Conservation (phyloP, 805 yeast species). For the Sugiyamaella valdiviana region DNA sequence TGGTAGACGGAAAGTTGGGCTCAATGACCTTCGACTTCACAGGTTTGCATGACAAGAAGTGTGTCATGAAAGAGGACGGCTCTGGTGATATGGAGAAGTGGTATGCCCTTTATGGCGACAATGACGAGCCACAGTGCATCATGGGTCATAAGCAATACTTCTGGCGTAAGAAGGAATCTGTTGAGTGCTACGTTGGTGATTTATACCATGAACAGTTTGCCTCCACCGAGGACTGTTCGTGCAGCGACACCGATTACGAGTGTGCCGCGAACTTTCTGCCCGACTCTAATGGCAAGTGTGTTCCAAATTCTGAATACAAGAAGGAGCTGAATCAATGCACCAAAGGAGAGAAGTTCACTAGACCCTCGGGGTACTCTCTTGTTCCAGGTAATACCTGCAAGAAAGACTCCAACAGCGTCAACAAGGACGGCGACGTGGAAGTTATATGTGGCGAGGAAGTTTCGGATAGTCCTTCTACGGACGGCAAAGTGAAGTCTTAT, state of each 20-base stretch:
- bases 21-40: conserved; percentile 55
- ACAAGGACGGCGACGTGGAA: conserved; percentile 33
- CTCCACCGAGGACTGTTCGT: conserved; percentile 52
- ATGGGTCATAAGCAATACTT: conserved; percentile 63
- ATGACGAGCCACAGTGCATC: conserved; percentile 43
- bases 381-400: conserved; percentile 44
- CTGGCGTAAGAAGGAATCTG: conserved; percentile 54
- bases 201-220: conserved; percentile 35
- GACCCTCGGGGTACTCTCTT: conserved; percentile 36
- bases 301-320: conserved; percentile 32
- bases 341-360: conserved; percentile 20
- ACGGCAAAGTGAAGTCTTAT: conserved; percentile 35
- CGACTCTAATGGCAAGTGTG: conserved; percentile 41
- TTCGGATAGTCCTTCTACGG: conserved; percentile 31
- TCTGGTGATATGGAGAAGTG: conserved; percentile 59
- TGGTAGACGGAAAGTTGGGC: conserved; percentile 29
- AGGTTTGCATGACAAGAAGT: conserved; percentile 26
- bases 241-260: conserved; percentile 63
- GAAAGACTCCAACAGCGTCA: conserved; percentile 29
- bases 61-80: conserved; percentile 33
- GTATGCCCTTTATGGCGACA: conserved; percentile 40
- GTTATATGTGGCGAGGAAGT: conserved; percentile 28
- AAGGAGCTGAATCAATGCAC: conserved; percentile 24
- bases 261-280: conserved; percentile 50
- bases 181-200: conserved; percentile 53